Base-by-base conservation (phyloP, 106 monocot species). In the Alisma plantagoaquatica region DNA sequence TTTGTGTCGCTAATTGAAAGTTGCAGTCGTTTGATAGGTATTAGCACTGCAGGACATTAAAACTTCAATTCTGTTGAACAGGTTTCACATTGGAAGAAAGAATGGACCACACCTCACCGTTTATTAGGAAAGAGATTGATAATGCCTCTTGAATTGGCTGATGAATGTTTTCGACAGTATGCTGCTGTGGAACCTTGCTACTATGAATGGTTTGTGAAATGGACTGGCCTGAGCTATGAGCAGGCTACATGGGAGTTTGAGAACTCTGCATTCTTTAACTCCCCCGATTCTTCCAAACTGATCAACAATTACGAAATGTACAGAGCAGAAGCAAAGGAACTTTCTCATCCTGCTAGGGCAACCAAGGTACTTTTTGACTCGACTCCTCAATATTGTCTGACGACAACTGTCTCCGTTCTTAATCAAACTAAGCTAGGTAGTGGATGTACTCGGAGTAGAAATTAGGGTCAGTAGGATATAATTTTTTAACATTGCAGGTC, bases 191-290 rank as follows among this genome's bases (percentile, higher is more conserved):
- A 56, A 50, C 44, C 51, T 32, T 86, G 70, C 44, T 73, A 69
- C 28, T 29, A 38, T 60, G 92, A 86, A 43, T 92, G 79, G 79
- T 62, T 92, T 57, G 92, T 92, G 44, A 92, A 92, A 60, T 92
- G 92, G 92, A 82, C 68, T 43, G 73, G 63, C 27, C 70, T 86
- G 46, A 86, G 70, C 18, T 82, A 92, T 66, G 92, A 92, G 32
- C 50, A 73, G 65, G 82, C 86, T 16, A 82, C 92, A 25, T 92
- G 92, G 92, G 92, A 92, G 58, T 61, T 82, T 33, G 86, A 79
- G 43, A 69, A 53, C 44, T 60, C 75, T 32, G 46, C 60, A 42
- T 82, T 73, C 76, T 61, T 79, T 38, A 65, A 64, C 14, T 73
- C 81, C 43, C 20, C 67, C 47, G 73, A 70, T 41, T 75, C 41